phyloP scores from a whole-genome alignment of 306 rosid species.

The Sesbania bispinosa region DNA sequence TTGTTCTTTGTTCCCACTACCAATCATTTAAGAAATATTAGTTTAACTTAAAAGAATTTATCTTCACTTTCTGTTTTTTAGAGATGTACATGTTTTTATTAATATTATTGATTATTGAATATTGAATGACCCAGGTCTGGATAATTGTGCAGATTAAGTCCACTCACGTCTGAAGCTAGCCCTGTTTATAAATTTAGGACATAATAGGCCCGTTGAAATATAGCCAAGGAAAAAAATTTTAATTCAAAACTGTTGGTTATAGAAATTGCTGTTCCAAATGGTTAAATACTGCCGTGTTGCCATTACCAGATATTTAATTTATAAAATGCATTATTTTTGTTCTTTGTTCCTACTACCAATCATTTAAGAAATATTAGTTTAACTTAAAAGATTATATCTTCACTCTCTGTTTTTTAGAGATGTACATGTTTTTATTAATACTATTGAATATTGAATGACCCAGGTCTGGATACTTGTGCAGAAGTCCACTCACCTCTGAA shows the following conservation, averaged over 20 bases:
- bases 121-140: slow-evolving; percentile 31
- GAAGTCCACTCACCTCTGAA: slow-evolving; percentile 29
- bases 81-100: slow-evolving; percentile 12
- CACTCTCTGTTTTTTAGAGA: slow-evolving; percentile 13
- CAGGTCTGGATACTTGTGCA: slow-evolving; percentile 43
- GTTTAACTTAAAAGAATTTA: slow-evolving; percentile 9
- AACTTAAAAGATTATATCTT: slow-evolving; percentile 10
- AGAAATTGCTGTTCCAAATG: neutral
- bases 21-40: neutral
- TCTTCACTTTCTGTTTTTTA: slow-evolving; percentile 9
- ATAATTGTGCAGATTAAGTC: slow-evolving; percentile 45
- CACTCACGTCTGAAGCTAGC: slow-evolving; percentile 21
- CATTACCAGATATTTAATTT: neutral
- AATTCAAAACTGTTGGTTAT: neutral
- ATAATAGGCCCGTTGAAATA: neutral
- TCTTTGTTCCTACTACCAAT: too few relatives aligned
- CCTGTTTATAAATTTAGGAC: neutral
- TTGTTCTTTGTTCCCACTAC: neutral
- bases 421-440: slow-evolving; percentile 12
- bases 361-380: neutral
- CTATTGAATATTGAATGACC: slow-evolving; percentile 17
- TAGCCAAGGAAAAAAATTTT: neutral
- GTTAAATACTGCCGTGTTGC: neutral
- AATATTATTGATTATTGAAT: too few relatives aligned
- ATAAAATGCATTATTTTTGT: too few relatives aligned